phyloP scores from a whole-genome alignment of 169 alveolate species.

The Plasmodium gonderi region DNA sequence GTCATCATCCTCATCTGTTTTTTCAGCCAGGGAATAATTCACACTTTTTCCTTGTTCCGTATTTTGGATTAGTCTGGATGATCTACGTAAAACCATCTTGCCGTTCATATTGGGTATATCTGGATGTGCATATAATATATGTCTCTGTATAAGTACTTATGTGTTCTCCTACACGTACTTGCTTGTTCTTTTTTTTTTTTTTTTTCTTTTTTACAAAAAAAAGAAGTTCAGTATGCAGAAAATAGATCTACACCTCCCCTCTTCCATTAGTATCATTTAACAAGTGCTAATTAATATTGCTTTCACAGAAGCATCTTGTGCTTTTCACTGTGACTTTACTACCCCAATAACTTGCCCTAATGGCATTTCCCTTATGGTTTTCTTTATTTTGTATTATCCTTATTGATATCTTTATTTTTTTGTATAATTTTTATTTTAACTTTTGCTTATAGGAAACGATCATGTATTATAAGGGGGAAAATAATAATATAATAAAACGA shows the following conservation, averaged over 20 bases:
- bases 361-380: background rate
- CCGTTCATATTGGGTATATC: slow-evolving; percentile 25
- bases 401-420: background rate
- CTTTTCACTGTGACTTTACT: background rate
- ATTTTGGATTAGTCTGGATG: slow-evolving; percentile 48
- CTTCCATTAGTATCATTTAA: background rate
- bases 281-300: background rate
- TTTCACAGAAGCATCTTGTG: background rate
- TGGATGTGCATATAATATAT: background rate
- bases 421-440: background rate
- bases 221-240: too few relatives aligned
- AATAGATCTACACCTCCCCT: background rate
- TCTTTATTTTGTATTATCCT: background rate
- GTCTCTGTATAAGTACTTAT: background rate
- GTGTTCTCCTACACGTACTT: background rate
- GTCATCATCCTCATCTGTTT: slow-evolving; percentile 12
- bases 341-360: background rate
- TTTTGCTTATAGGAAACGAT: background rate
- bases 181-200: background rate
- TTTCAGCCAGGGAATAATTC: slow-evolving; percentile 7
- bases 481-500: slow-evolving; percentile 1
- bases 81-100: slow-evolving; percentile 40
- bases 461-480: background rate
- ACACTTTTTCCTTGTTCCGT: background rate
- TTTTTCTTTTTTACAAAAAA: too few relatives aligned